phyloP scores from a whole-genome alignment of 225 moss, liverwort and hornwort genomes.

The Bryoerythrophyllum caledonicum region DNA sequence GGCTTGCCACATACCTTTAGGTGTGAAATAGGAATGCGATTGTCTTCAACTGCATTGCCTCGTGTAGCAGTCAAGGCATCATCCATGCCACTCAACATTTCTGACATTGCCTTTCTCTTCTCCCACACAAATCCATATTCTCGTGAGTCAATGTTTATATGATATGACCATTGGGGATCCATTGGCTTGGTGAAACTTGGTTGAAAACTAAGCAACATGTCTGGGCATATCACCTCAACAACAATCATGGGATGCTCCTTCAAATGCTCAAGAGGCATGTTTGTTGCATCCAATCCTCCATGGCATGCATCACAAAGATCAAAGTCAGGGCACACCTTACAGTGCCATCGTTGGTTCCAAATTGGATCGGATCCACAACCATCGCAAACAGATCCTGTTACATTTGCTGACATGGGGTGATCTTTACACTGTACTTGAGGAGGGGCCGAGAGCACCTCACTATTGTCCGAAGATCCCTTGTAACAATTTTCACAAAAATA shows the following conservation, averaged over 20 bases:
- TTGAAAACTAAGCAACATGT: not conserved
- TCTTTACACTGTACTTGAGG: too few species aligned
- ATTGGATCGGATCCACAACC: too few species aligned
- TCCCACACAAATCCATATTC: not conserved
- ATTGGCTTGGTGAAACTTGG: too few species aligned
- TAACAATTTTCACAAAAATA: too few species aligned
- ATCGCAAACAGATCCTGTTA: too few species aligned
- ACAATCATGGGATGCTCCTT: conserved; percentile 1
- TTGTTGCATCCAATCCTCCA: not conserved
- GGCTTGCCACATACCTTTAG: too few species aligned
- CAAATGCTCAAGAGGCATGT: not conserved
- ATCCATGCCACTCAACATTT: not conserved
- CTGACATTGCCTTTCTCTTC: not conserved
- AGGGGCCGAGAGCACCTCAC: too few species aligned
- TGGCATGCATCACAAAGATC: too few species aligned
- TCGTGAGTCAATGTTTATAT: accelerated
- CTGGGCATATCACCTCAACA: not conserved
- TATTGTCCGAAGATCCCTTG: too few species aligned
- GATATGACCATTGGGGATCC: not conserved
- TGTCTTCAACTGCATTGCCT: not conserved
- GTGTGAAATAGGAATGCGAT: too few species aligned
- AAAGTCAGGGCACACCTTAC: not conserved
- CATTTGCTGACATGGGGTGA: too few species aligned
- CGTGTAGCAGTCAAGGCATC: not conserved
- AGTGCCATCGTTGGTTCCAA: not conserved